A percentile compares a stretch with the other conserved stretches of the same genome.
Conservation (phyloP, 2,329 filamentous ascomycete genomes). For the Microcyclospora tardicrescens region DNA sequence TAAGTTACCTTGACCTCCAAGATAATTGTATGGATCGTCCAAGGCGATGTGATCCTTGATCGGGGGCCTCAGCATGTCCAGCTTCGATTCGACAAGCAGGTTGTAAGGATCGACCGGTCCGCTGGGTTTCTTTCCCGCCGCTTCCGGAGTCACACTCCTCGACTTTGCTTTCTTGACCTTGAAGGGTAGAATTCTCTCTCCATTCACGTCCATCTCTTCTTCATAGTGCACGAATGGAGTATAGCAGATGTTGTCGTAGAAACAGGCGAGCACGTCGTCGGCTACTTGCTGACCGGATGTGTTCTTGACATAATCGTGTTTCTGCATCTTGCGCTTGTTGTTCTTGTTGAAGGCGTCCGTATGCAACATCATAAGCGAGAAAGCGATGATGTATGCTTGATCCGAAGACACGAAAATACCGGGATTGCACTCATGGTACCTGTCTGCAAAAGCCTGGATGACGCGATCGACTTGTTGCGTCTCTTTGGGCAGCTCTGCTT, state of each 20-base stretch:
- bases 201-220: constrained; percentile 72
- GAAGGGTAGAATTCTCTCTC: constrained; percentile 56
- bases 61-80: constrained; percentile 70
- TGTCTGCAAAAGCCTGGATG: constrained; percentile 84
- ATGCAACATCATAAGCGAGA: constrained; percentile 89
- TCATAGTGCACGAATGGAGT: constrained; percentile 98
- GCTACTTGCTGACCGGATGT: constrained; percentile 83
- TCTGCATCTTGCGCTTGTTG: constrained; percentile 99
- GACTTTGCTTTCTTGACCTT: constrained; percentile 61
- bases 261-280: constrained; percentile 84
- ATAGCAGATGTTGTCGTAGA: constrained; percentile 97
- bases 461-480: constrained; percentile 96
- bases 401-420: constrained; percentile 84
- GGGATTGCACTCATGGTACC: constrained; percentile 96
- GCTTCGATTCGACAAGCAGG: constrained; percentile 76
- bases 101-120: constrained; percentile 74
- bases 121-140: constrained; percentile 55
- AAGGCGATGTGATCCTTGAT: constrained; percentile 85
- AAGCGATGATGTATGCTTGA: constrained; percentile 96
- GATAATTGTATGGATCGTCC: constrained; percentile 83
- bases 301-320: constrained; percentile 88
- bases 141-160: constrained; percentile 50
- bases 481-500: constrained; percentile 89
- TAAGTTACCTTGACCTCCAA: constrained; percentile 61
- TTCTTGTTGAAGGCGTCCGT: constrained; percentile 99